Evolutionary conservation across 306 rosid genomes (phyloP).

Genomic region (Quercus aquifolioides): DNA sequence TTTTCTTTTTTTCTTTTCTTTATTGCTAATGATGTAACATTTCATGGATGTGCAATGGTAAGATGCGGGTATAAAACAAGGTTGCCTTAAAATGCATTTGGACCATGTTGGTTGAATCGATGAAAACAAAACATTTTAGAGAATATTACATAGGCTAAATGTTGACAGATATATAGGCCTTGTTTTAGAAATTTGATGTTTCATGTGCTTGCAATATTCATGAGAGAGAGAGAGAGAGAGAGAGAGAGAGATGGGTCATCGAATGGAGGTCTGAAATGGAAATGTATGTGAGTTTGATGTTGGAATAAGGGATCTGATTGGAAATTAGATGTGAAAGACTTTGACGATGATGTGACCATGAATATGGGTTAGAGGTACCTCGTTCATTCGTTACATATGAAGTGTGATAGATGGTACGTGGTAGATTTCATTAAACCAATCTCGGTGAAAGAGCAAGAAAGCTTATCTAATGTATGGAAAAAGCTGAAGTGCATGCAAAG

Average conservation of each 20-base stretch:
- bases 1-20: background rate
- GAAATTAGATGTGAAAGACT: constrained; percentile 45
- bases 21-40: constrained; percentile 41
- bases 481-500: too few relatives aligned
- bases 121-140: constrained; percentile 16
- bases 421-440: constrained; percentile 25
- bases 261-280: constrained; percentile 30
- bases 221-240: constrained; percentile 18
- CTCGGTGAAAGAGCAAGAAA: constrained; percentile 4
- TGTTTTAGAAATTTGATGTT: constrained; percentile 38
- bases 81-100: constrained; percentile 65
- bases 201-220: constrained; percentile 18
- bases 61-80: constrained; percentile 33
- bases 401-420: constrained; percentile 23
- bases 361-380: constrained; percentile 48
- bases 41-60: constrained; percentile 42
- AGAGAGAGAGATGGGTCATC: constrained; percentile 7
- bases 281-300: constrained; percentile 43
- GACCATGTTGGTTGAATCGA: constrained; percentile 60
- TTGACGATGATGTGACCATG: constrained; percentile 64
- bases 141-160: constrained; percentile 20
- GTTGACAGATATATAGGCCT: constrained; percentile 15
- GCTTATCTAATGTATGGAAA: too few relatives aligned
- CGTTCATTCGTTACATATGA: constrained; percentile 51
- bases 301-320: constrained; percentile 33